Evolutionary conservation across 176 grass and related monocot species (phyloP).

Genomic region (Oryza longistaminata): DNA sequence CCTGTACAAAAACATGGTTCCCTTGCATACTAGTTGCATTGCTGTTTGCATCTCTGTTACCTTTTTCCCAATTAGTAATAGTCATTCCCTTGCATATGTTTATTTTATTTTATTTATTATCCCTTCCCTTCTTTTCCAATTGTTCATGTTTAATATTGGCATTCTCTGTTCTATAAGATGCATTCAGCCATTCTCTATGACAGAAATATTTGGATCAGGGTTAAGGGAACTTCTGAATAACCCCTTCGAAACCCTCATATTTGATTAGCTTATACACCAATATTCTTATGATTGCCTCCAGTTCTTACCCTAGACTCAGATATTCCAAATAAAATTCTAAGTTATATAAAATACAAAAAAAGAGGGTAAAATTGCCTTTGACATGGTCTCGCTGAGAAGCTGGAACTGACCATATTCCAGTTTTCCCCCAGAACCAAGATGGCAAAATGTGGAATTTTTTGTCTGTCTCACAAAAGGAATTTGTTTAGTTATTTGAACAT

Average conservation of each 20-base stretch:
- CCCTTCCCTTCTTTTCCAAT: neutral
- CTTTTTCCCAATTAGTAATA: neutral
- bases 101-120: neutral
- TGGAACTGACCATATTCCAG: neutral
- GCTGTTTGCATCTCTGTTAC: neutral
- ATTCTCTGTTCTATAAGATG: neutral
- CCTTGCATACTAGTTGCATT: neutral
- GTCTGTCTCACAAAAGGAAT: neutral
- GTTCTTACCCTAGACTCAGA: neutral
- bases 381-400: neutral
- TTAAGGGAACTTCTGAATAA: neutral
- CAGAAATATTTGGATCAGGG: neutral
- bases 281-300: neutral
- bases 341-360: neutral
- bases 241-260: neutral
- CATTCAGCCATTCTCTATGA: neutral
- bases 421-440: neutral
- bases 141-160: neutral
- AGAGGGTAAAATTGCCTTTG: neutral
- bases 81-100: neutral
- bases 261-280: neutral
- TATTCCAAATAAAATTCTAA: neutral
- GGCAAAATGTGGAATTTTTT: neutral
- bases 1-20: neutral
- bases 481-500: neutral